A percentile compares a stretch with the other conserved stretches of the same genome.
Conservation (phyloP, 208 protist species). For the Trypanosoma boissoni region DNA sequence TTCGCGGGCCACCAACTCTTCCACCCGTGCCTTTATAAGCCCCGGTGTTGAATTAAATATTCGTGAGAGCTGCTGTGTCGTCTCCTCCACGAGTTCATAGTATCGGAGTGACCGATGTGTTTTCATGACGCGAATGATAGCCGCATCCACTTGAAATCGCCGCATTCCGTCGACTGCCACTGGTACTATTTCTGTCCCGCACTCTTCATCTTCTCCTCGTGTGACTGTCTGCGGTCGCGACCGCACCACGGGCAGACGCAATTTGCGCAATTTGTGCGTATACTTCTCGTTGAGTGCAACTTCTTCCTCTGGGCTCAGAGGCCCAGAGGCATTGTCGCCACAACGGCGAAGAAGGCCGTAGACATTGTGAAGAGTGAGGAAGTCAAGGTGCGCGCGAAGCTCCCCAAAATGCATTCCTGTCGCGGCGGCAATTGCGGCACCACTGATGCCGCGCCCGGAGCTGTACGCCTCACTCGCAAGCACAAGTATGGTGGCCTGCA, state of each 20-base stretch:
- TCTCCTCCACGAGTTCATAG: constrained; percentile 46
- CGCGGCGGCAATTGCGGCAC: constrained; percentile 20
- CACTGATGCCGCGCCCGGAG: constrained; percentile 11
- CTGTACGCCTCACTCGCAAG: constrained; percentile 50
- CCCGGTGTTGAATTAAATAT: constrained; percentile 49
- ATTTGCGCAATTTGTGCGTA: constrained; percentile 42
- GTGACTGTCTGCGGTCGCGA: too few relatives aligned
- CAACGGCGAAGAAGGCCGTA: constrained; percentile 24
- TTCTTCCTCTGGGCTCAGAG: constrained; percentile 30
- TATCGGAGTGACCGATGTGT: constrained; percentile 42
- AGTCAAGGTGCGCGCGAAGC: constrained; percentile 29
- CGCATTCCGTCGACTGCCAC: constrained; percentile 27
- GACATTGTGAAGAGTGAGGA: constrained; percentile 22
- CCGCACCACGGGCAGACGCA: constrained; percentile 44
- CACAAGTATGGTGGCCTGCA: constrained; percentile 64
- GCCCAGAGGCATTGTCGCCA: background rate
- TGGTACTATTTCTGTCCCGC: background rate
- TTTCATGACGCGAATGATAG: constrained; percentile 73
- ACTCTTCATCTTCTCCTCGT: too few relatives aligned
- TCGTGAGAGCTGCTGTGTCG: constrained; percentile 45
- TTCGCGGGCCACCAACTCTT: constrained; percentile 63
- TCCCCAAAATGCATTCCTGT: constrained; percentile 38
- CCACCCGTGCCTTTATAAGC: constrained; percentile 57
- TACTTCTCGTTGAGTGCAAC: constrained; percentile 57
- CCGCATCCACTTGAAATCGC: constrained; percentile 49